Evolutionary conservation across 2,329 filamentous ascomycete genomes (phyloP).

Genomic region (Dactylellina drechsleri): DNA sequence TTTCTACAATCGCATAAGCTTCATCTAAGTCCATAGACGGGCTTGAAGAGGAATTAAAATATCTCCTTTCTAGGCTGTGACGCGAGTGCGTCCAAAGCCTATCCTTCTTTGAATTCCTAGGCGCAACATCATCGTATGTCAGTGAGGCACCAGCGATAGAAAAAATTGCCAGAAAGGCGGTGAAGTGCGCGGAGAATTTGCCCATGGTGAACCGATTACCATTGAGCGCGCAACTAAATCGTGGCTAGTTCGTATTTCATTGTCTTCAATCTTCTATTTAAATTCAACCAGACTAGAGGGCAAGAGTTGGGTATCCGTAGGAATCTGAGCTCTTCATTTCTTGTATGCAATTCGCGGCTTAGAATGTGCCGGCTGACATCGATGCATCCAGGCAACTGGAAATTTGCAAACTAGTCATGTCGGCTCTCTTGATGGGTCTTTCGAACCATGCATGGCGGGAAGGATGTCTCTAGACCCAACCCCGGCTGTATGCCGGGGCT

Average conservation of each 20-base stretch:
- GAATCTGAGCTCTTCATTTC: neutral
- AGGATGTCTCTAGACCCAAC: neutral
- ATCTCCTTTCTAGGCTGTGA: no score
- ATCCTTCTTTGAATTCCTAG: neutral
- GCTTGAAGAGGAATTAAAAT: neutral
- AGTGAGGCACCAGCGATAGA: slow-evolving; percentile 3
- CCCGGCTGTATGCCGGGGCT: neutral
- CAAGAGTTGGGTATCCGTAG: no score
- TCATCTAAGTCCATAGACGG: no score
- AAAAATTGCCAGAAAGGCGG: slow-evolving; percentile 8
- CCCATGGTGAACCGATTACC: slow-evolving; percentile 1
- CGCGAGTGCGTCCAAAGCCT: neutral
- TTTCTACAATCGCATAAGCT: slow-evolving; percentile 2
- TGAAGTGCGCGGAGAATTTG: neutral
- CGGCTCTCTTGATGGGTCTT: slow-evolving; percentile 1
- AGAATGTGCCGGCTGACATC: neutral
- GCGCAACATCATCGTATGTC: neutral
- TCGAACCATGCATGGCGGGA: slow-evolving; percentile 1
- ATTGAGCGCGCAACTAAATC: slow-evolving; percentile 3
- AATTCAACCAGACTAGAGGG: no score
- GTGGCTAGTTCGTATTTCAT: neutral
- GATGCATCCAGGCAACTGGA: slow-evolving; percentile 3
- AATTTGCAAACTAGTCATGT: neutral
- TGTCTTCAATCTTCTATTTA: no score
- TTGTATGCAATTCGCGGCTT: neutral